phyloP scores from a whole-genome alignment of 2,329 filamentous ascomycete genomes.

The Lomentospora prolificans region DNA sequence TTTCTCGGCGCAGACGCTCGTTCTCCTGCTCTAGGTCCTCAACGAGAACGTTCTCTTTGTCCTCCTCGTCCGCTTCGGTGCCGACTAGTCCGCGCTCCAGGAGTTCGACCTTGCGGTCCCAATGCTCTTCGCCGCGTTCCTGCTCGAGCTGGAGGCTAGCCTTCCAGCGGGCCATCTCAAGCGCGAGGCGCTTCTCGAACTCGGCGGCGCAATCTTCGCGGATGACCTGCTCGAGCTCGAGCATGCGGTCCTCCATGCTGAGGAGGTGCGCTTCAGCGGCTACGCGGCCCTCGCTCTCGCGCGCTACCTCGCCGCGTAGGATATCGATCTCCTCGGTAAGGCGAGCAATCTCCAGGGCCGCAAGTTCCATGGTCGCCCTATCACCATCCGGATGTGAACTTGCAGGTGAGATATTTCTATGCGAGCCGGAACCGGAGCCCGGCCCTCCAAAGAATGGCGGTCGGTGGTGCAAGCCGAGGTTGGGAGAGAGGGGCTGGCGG shows the following conservation, averaged over 20 bases:
- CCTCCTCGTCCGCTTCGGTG: conserved; percentile 34
- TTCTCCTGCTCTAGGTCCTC: conserved; percentile 64
- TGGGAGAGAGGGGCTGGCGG: conserved; percentile 14
- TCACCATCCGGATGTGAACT: conserved; percentile 33
- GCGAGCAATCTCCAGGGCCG: conserved; percentile 71
- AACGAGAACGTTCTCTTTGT: conserved; percentile 52
- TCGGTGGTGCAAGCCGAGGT: conserved; percentile 1
- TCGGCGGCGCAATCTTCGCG: conserved; percentile 83
- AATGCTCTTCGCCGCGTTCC: conserved; percentile 72
- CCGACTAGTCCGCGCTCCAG: conserved; percentile 39
- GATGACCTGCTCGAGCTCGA: conserved; percentile 69
- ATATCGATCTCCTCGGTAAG: conserved; percentile 63
- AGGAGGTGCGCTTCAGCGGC: conserved; percentile 66
- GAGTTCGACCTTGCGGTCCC: conserved; percentile 75
- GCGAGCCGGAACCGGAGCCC: conserved; percentile 14
- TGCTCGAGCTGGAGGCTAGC: conserved; percentile 66
- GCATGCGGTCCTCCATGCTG: conserved; percentile 54
- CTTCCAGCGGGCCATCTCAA: conserved; percentile 76
- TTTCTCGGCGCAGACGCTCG: conserved; percentile 54
- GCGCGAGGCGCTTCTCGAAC: conserved; percentile 67
- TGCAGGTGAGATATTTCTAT: conserved; percentile 29
- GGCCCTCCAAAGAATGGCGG: conserved; percentile 7
- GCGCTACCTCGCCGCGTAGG: conserved; percentile 57
- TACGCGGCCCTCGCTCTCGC: conserved; percentile 60
- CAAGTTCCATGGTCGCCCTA: conserved; percentile 69